These are phyloP conservation scores for Castanospermum australe DNA, from an alignment of 306 rosid genomes.

Conservation along the genomic window DNA sequence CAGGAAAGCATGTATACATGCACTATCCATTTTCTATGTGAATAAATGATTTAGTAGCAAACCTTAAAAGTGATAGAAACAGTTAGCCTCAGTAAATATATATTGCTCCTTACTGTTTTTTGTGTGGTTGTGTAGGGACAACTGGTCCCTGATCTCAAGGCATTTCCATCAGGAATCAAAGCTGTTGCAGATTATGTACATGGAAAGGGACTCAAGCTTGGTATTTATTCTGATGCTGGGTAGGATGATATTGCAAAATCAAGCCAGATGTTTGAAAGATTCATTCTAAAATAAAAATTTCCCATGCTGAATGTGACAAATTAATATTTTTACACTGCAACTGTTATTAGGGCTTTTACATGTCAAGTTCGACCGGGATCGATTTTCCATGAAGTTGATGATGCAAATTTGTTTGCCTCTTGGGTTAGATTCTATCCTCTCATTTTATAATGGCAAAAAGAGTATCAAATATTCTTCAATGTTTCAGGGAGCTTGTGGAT, in stretches of 20 bases:
- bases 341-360: constrained; percentile 66
- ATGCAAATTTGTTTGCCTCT: constrained; percentile 81
- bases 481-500: not conserved
- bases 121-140: constrained; percentile 59
- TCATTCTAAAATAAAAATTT: constrained; percentile 5
- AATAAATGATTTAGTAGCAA: constrained; percentile 13
- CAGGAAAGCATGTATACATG: constrained; percentile 8
- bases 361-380: constrained; percentile 99
- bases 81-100: not conserved
- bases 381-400: constrained; percentile 72
- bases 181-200: constrained; percentile 88
- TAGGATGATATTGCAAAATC: constrained; percentile 40
- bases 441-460: constrained; percentile 3
- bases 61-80: not conserved
- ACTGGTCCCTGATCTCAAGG: constrained; percentile 64
- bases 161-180: constrained; percentile 94
- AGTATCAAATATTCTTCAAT: constrained; percentile 7
- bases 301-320: constrained; percentile 11
- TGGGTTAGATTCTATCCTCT: constrained; percentile 69
- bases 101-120: constrained; percentile 28
- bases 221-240: constrained; percentile 99
- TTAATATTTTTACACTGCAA: constrained; percentile 26
- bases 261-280: constrained; percentile 22
- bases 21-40: constrained; percentile 8
- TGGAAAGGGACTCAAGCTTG: constrained; percentile 85